Evolutionary conservation across 805 yeast species (phyloP), one percentile per base, ranked within the genome.

Genomic region (Myxozyma kluyveri): DNA sequence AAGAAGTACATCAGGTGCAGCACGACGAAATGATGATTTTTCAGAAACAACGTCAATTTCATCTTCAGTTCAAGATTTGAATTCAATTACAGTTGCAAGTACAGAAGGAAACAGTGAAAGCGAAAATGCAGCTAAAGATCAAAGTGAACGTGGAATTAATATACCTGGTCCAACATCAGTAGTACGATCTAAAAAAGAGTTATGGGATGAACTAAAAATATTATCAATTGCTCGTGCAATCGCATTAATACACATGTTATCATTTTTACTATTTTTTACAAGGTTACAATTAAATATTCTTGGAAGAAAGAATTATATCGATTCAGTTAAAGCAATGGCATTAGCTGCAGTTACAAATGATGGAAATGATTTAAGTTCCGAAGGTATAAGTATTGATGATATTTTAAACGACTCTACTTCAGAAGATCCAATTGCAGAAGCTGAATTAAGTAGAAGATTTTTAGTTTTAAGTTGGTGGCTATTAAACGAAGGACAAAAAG

Each of bases 391-490:
- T n/a, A n/a, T n/a, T n/a, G n/a, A n/a, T n/a, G n/a, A n/a, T n/a
- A n/a, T n/a, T n/a, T n/a, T n/a, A n/a, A n/a, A n/a, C n/a, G n/a
- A n/a, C n/a, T n/a, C n/a, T n/a, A n/a, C n/a, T n/a, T n/a, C n/a
- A n/a, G n/a, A n/a, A n/a, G n/a, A n/a, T n/a, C n/a, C n/a, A n/a
- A n/a, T n/a, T n/a, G 33, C 33, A 9, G 14, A 9, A 29, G 33
- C 33, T 9, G 33, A 29, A 14, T 14, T 78, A 59, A 81, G 83
- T 64, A 91, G 93, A 62, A 84, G 88, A 45, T 91, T 86, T 65
- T 73, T 91, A 42, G 84, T 95, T 0, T 78, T 88, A 56, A 84
- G 90, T 55, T 91, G 97, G 96, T 91, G 96, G 96, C 68, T 91
- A 42, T 73, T 91, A 45, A 89, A 91, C 67, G 80, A 82, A 58